Percentiles rank a stretch among this genome's conserved stretches.
Conservation (phyloP, 2,329 filamentous ascomycete species). For the Botrytis fragariae region DNA sequence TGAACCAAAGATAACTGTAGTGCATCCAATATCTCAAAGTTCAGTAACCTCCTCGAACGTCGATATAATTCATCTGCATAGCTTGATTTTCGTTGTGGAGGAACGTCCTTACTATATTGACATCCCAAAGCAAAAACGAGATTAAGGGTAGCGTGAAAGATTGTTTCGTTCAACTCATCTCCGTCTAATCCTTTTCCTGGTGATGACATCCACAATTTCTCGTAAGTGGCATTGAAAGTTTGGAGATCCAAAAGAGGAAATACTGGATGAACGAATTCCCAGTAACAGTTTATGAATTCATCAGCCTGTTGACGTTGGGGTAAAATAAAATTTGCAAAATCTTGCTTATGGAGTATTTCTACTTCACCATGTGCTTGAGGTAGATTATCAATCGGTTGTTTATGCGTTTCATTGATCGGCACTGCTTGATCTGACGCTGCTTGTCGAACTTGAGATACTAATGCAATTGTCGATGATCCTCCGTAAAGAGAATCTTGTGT, state of each 20-base stretch:
- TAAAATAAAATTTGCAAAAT: constrained; percentile 22
- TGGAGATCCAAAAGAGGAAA: constrained; percentile 29
- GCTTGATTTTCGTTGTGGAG: constrained; percentile 13
- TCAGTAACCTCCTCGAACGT: constrained; percentile 33
- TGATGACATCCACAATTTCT: constrained; percentile 23
- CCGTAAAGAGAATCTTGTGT: constrained; percentile 10
- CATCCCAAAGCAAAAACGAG: constrained; percentile 38
- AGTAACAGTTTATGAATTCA: constrained; percentile 27
- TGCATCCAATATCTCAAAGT: constrained; percentile 35
- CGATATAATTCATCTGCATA: constrained; percentile 35
- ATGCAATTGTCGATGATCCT: constrained; percentile 15
- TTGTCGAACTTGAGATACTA: constrained; percentile 15
- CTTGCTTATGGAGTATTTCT: constrained; percentile 16
- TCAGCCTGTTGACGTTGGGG: constrained; percentile 28
- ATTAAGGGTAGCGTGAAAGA: constrained; percentile 35
- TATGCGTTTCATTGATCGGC: background rate
- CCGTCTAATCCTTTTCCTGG: constrained; percentile 1
- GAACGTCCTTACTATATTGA: constrained; percentile 28
- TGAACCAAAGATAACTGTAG: constrained; percentile 35
- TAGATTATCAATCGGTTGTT: background rate
- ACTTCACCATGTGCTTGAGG: background rate
- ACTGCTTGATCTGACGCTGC: constrained; percentile 9
- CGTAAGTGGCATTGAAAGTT: constrained; percentile 23
- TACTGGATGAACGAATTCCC: constrained; percentile 29
- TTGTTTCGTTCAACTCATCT: constrained; percentile 19